These are phyloP conservation scores for Hura crepitans DNA, from an alignment of 441 rosid species.

Conservation along the genomic window DNA sequence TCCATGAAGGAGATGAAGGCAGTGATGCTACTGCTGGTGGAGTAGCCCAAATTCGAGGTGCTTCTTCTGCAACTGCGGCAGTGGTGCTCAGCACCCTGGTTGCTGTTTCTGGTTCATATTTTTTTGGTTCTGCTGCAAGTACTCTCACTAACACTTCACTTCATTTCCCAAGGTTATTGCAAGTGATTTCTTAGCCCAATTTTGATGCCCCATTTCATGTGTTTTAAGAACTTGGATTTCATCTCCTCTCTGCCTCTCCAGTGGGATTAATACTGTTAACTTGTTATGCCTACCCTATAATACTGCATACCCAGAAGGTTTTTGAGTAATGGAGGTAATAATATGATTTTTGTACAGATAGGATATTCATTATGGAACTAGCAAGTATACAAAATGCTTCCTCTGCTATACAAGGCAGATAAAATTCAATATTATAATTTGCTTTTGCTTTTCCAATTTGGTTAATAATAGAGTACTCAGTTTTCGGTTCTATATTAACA, in stretches of 20 bases:
- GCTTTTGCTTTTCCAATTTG: neutral
- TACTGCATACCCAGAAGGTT: neutral
- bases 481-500: slow-evolving; percentile 77
- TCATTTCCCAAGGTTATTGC: neutral
- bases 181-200: too few relatives aligned
- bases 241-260: neutral
- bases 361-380: slow-evolving; percentile 59
- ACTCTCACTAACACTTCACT: neutral
- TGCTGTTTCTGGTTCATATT: slow-evolving; percentile 52
- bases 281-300: neutral
- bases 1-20: neutral
- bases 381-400: neutral
- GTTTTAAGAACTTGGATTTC: neutral
- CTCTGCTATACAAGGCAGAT: neutral
- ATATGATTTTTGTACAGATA: slow-evolving; percentile 36
- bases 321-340: neutral
- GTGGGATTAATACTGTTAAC: neutral
- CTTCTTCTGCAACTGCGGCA: slow-evolving; percentile 34
- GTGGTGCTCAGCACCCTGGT: slow-evolving; percentile 45
- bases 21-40: too few relatives aligned
- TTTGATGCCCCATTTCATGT: neutral
- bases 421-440: neutral
- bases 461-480: slow-evolving; percentile 52
- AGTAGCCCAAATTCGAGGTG: neutral
- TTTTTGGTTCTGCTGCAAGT: slow-evolving; percentile 51